Percentiles rank a stretch among this genome's conserved stretches.
These are phyloP conservation scores for Cudoniella acicularis DNA, from an alignment of 495 filamentous ascomycete species.

Conservation along the genomic window DNA sequence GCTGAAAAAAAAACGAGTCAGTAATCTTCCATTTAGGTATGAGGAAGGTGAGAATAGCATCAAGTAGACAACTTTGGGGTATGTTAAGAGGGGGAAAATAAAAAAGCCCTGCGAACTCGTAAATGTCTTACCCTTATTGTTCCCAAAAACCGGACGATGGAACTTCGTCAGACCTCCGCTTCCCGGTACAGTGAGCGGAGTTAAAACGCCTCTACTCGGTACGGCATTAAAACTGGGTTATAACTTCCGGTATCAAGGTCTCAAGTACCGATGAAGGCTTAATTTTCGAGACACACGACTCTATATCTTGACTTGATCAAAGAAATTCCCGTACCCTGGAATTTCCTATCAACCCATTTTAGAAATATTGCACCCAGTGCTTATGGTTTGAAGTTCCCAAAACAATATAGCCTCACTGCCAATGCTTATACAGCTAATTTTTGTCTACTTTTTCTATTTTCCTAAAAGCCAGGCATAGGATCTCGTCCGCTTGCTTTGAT, in stretches of 20 bases:
- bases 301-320: background rate
- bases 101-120: background rate
- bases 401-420: background rate
- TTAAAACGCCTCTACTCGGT: constrained; percentile 29
- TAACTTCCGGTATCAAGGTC: background rate
- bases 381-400: background rate
- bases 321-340: background rate
- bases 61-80: background rate
- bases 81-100: background rate
- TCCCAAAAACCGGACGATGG: constrained; percentile 38
- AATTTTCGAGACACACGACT: background rate
- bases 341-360: background rate
- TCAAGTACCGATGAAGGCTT: background rate
- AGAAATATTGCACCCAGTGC: background rate
- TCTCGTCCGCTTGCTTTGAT: background rate
- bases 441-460: background rate
- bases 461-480: background rate
- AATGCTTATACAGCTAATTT: background rate
- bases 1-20: constrained; percentile 7
- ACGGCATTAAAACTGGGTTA: constrained; percentile 29
- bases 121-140: constrained; percentile 26
- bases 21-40: background rate
- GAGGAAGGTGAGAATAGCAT: background rate
- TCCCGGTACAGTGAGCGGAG: constrained; percentile 28
- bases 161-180: constrained; percentile 38